A percentile compares a stretch with the other conserved stretches of the same genome.
Evolutionary conservation across 1,139 yeast species (phyloP).

Genomic region (Zygoascus meyerae): DNA sequence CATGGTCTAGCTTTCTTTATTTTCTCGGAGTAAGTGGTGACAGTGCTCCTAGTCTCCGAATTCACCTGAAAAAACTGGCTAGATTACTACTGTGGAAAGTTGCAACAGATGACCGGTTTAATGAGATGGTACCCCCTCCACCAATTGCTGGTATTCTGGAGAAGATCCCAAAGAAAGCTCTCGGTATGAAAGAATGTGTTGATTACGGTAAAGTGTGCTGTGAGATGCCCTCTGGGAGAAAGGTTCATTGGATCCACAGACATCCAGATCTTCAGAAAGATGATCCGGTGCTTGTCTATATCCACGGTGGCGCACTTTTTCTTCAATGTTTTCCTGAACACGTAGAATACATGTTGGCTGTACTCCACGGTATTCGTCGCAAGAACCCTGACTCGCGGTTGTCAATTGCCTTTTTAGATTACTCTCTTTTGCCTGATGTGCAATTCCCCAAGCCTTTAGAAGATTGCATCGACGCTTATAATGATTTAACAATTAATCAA

Average conservation of each 20-base stretch:
- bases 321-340: constrained; percentile 34
- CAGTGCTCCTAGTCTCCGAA: too few species aligned
- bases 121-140: too few species aligned
- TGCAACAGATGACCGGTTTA: too few species aligned
- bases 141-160: too few species aligned
- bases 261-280: constrained; percentile 3
- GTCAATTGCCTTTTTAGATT: constrained; percentile 37
- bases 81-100: too few species aligned
- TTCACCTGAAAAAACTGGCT: too few species aligned
- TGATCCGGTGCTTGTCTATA: constrained; percentile 26
- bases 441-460: constrained; percentile 39
- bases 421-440: constrained; percentile 34
- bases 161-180: too few species aligned
- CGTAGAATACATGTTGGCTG: constrained; percentile 24
- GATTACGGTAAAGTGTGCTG: neutral
- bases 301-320: constrained; percentile 43
- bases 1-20: too few species aligned
- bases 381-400: constrained; percentile 19
- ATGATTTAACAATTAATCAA: constrained; percentile 32
- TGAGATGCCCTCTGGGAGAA: neutral
- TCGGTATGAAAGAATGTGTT: too few species aligned
- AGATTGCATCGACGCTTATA: constrained; percentile 34
- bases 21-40: too few species aligned
- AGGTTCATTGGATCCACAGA: neutral
- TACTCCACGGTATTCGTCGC: constrained; percentile 25